Evolutionary conservation across 345 rosid species (phyloP).

Genomic region (Orychophragmus violaceus): DNA sequence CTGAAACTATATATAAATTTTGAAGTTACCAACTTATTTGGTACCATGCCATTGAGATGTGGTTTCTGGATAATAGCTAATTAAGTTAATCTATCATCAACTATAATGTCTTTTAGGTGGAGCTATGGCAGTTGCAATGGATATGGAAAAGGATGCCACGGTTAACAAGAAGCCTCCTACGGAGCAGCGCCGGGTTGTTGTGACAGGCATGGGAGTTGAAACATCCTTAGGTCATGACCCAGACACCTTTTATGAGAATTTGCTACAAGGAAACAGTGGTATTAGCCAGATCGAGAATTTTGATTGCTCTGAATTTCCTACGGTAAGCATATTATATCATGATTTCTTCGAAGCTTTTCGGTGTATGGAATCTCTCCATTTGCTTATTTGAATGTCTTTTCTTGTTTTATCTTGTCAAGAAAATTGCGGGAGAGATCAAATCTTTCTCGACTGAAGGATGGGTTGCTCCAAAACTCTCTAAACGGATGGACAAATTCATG

Average conservation of each 20-base stretch:
- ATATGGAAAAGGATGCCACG: slow-evolving; percentile 47
- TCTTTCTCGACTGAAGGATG: slow-evolving; percentile 78
- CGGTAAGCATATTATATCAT: slow-evolving; percentile 40
- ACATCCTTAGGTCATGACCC: slow-evolving; percentile 85
- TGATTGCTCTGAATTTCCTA: slow-evolving; percentile 74
- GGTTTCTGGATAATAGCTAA: slow-evolving; percentile 5
- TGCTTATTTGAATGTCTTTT: background rate
- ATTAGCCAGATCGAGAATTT: slow-evolving; percentile 78
- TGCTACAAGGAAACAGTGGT: slow-evolving; percentile 88
- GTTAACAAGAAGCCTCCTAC: slow-evolving; percentile 52
- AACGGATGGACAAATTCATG: slow-evolving; percentile 96
- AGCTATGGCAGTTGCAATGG: slow-evolving; percentile 60
- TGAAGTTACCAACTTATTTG: background rate
- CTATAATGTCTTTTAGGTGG: slow-evolving; percentile 36
- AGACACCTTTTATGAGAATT: slow-evolving; percentile 66
- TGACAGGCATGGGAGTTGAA: slow-evolving; percentile 92
- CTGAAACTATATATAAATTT: background rate
- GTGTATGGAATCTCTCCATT: background rate
- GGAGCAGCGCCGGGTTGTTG: slow-evolving; percentile 81
- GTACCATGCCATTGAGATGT: background rate
- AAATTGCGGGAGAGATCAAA: slow-evolving; percentile 94
- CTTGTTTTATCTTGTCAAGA: slow-evolving; percentile 33
- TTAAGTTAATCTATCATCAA: background rate
- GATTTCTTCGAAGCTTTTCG: slow-evolving; percentile 7
- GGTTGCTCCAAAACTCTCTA: slow-evolving; percentile 79